These are phyloP conservation scores for Allomyces macrogynus DNA, from an alignment of 192 early-diverging fungal species.

Conservation along the genomic window DNA sequence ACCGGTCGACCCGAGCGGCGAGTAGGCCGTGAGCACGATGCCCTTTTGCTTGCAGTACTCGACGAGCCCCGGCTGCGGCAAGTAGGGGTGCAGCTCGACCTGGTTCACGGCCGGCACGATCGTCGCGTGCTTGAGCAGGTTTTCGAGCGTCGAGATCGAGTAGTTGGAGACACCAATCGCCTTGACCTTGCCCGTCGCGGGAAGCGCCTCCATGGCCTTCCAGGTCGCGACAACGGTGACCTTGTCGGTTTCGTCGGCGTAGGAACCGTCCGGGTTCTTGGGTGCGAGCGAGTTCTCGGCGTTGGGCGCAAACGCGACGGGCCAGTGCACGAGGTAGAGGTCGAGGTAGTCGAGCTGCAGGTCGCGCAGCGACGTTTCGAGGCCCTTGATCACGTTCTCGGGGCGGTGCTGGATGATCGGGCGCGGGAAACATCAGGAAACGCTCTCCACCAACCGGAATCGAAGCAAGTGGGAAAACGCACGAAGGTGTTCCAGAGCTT, in stretches of 20 bases:
- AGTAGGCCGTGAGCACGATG: conserved; percentile 64
- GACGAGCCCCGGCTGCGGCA: conserved; percentile 23
- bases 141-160: conserved; percentile 33
- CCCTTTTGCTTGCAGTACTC: conserved; percentile 45
- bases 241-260: not conserved
- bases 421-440: too few relatives aligned
- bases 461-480: not conserved
- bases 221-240: conserved; percentile 45
- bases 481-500: conserved; percentile 30
- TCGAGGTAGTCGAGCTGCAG: conserved; percentile 59
- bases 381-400: conserved; percentile 34
- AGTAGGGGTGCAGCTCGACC: conserved; percentile 63
- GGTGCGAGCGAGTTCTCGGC: conserved; percentile 2
- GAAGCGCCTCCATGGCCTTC: conserved; percentile 58
- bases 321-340: conserved; percentile 73
- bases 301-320: conserved; percentile 27
- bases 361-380: conserved; percentile 42
- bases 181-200: conserved; percentile 45
- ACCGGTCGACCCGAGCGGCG: conserved; percentile 44
- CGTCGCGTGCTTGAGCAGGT: conserved; percentile 37
- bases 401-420: conserved; percentile 19
- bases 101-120: conserved; percentile 71
- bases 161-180: conserved; percentile 79
- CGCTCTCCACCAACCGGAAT: too few relatives aligned
- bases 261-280: conserved; percentile 10